Evolutionary conservation across 371 early-diverging fungal species (phyloP).

Genomic region (Mucor irregularis): DNA sequence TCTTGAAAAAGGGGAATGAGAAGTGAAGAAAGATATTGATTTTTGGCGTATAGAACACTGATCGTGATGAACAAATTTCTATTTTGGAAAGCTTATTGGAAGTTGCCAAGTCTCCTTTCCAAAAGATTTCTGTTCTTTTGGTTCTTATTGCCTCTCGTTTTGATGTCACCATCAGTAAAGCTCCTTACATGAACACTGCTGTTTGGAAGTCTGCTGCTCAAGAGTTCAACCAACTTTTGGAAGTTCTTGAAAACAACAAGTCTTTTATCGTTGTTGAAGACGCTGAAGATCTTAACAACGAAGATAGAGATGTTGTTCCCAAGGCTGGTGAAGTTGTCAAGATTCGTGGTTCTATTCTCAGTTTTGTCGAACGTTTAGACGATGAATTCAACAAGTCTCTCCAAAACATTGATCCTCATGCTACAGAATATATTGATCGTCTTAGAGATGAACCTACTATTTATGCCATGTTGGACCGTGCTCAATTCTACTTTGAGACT

Average conservation of each 20-base stretch:
- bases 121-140: constrained; percentile 84
- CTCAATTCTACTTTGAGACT: constrained; percentile 78
- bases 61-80: constrained; percentile 77
- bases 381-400: constrained; percentile 96
- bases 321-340: constrained; percentile 51
- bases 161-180: constrained; percentile 71
- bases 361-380: constrained; percentile 92
- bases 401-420: constrained; percentile 95
- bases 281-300: constrained; percentile 67
- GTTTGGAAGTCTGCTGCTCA: constrained; percentile 81
- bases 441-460: constrained; percentile 88
- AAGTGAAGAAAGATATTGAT: too few relatives aligned
- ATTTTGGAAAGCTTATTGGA: constrained; percentile 69
- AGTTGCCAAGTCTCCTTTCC: constrained; percentile 74
- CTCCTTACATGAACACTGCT: constrained; percentile 72
- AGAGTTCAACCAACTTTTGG: constrained; percentile 74
- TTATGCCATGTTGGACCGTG: constrained; percentile 86
- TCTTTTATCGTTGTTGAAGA: constrained; percentile 64
- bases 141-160: constrained; percentile 90
- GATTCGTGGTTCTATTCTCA: constrained; percentile 85
- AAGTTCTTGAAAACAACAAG: constrained; percentile 71
- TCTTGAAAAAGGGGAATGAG: not conserved
- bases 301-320: constrained; percentile 66
- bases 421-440: constrained; percentile 94
- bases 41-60: constrained; percentile 78